Percentiles rank a stretch among this genome's conserved stretches.
Evolutionary conservation across 352 stramenopile genomes (phyloP).

Genomic region (Pythium biforme): DNA sequence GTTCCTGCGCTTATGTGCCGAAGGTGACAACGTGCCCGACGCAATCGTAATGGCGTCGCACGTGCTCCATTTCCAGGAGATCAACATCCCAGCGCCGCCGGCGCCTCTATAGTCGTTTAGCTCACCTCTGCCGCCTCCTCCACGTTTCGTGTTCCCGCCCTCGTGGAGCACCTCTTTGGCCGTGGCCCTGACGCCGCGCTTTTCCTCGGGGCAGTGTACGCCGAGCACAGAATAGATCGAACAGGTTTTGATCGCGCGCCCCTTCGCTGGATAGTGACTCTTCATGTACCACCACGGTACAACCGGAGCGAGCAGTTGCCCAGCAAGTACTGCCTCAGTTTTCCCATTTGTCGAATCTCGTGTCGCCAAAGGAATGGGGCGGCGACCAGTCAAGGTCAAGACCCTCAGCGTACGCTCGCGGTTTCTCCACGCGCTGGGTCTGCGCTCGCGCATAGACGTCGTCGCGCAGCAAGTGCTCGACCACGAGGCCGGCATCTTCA

Average conservation of each 20-base stretch:
- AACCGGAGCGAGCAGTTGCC: no score
- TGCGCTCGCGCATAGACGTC: conserved; percentile 41
- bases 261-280: conserved; percentile 10
- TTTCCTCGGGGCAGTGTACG: conserved; percentile 10
- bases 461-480: conserved; percentile 59
- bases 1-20: conserved; percentile 67
- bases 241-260: not conserved
- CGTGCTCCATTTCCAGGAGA: conserved; percentile 44
- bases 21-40: conserved; percentile 82
- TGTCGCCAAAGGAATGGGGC: conserved; percentile 13
- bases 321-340: not conserved
- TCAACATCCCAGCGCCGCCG: conserved; percentile 4
- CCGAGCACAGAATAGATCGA: not conserved
- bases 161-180: conserved; percentile 32
- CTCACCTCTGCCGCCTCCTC: conserved; percentile 1
- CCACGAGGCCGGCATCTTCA: conserved; percentile 57
- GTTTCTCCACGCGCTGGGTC: conserved; percentile 26
- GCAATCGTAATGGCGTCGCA: conserved; percentile 54
- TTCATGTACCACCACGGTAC: no score
- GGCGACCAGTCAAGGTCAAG: conserved; percentile 23
- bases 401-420: conserved; percentile 17
- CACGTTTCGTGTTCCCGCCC: conserved; percentile 22
- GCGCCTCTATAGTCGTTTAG: not conserved
- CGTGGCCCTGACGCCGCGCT: conserved; percentile 24
- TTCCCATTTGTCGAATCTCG: not conserved